A percentile compares a stretch with the other conserved stretches of the same genome.
These are phyloP conservation scores for Chimonanthus salicifolius DNA, from an alignment of 164 flowering plant genomes.

Conservation along the genomic window DNA sequence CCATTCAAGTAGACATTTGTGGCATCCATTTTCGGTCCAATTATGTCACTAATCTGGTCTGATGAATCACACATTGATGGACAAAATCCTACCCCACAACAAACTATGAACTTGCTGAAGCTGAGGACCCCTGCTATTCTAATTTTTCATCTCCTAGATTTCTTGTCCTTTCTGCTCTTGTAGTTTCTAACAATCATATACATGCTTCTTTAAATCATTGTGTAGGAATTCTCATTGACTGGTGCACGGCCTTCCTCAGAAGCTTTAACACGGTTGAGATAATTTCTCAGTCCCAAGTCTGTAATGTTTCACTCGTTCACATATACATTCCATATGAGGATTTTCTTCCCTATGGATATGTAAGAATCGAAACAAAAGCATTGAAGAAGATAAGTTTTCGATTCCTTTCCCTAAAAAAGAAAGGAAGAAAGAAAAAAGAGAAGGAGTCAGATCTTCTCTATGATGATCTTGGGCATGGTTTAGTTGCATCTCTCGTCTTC, in stretches of 20 bases:
- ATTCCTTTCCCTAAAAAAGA: neutral
- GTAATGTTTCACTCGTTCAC: neutral
- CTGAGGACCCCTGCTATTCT: neutral
- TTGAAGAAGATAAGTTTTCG: neutral
- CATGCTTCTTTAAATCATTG: neutral
- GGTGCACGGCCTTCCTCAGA: neutral
- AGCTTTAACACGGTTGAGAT: neutral
- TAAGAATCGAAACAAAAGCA: neutral
- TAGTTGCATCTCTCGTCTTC: no score
- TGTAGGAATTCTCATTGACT: conserved; percentile 3
- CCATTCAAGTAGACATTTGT: no score
- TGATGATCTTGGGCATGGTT: no score
- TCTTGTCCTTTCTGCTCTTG: neutral
- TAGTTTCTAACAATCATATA: neutral
- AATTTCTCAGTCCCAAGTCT: neutral
- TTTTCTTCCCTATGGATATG: neutral
- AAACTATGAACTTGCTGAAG: neutral
- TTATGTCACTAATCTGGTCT: no score
- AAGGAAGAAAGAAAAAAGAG: no score
- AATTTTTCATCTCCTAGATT: neutral
- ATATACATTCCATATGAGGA: neutral
- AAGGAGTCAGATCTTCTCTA: no score
- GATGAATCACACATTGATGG: neutral
- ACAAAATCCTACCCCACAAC: neutral
- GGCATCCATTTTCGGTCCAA: no score